These are phyloP conservation scores for Ogataea salicorniae DNA, from an alignment of 805 yeast genomes.

Conservation along the genomic window DNA sequence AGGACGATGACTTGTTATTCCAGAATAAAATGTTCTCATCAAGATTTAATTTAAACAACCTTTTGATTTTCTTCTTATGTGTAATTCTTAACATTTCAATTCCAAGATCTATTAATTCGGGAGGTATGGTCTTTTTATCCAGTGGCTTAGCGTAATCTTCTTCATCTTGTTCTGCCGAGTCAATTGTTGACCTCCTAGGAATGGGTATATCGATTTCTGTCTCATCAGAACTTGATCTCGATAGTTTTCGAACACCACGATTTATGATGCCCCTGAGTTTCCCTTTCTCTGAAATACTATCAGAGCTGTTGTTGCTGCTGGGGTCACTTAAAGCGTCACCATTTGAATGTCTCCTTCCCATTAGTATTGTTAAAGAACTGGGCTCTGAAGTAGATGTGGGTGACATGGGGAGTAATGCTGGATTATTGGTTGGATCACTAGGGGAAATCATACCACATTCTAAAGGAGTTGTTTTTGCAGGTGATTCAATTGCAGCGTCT, in stretches of 20 bases:
- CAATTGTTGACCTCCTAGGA: background rate
- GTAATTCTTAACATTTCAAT: slow-evolving; percentile 64
- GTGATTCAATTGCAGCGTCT: background rate
- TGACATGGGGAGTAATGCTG: background rate
- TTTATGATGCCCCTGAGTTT: slow-evolving; percentile 6
- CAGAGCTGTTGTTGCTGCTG: slow-evolving; percentile 1
- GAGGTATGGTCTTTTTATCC: slow-evolving; percentile 35
- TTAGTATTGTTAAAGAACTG: background rate
- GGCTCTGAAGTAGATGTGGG: background rate
- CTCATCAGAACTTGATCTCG: slow-evolving; percentile 16
- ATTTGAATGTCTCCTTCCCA: slow-evolving; percentile 6
- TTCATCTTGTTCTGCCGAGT: slow-evolving; percentile 4
- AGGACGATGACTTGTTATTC: slow-evolving; percentile 45
- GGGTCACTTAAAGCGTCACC: slow-evolving; percentile 10
- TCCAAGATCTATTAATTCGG: slow-evolving; percentile 50
- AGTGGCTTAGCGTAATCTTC: slow-evolving; percentile 14
- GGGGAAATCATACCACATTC: background rate
- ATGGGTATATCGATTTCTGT: slow-evolving; percentile 7
- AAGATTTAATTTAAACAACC: slow-evolving; percentile 52
- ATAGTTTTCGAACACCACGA: slow-evolving; percentile 11
- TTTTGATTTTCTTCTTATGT: slow-evolving; percentile 58
- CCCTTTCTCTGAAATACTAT: slow-evolving; percentile 4
- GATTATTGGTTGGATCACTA: background rate
- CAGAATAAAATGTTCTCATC: slow-evolving; percentile 51
- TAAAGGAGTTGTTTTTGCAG: background rate